Base-by-base conservation (phyloP, 306 rosid genomes). In the Trifolium fragiferum region DNA sequence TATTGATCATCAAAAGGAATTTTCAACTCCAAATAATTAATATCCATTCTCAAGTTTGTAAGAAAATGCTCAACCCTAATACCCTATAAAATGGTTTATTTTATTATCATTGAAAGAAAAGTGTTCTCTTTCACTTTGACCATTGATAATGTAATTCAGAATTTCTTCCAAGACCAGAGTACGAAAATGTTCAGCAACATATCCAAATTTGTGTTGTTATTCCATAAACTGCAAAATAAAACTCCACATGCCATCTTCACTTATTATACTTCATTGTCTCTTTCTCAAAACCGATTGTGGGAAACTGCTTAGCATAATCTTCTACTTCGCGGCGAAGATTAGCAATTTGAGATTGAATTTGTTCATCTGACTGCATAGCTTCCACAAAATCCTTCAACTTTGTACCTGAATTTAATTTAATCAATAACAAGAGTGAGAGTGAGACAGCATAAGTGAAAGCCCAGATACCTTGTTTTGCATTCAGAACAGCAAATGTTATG, bases 361-460 rank as follows among this genome's bases (percentile, higher is more conserved):
- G 68, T 73, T 63, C 75, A 81, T 91, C 87, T 32, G 94, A 89
- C 76, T 87, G 87, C 92, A 91, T 32, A 40, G 90, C 80, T 74
- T 86, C 86, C 77, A 85, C 91, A 55, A 91, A 93, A 80, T 91
- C 97, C 86, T 91, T 93, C 84, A 93, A 84, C 88, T 86, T 93
- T 18, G 96, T 79, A 74, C 98, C 98, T 91, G 84, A 41, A 79
- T 30, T 76, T 19, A 60, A 21, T 69, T 64, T 59, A 81, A 78
- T 49, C 72, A 35, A 49, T 6, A 55, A 75, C 21, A 72, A 27
- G 35, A 35, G 75, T 61, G 76, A 27, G 35, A 35, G 76, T 61
- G 76, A 76, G 80, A 32, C 33, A 44, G 38, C 9, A 37, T 20
- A 70, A 13, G 33, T 33, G 75, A 16, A 35, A 58, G 13, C 18